A percentile compares a stretch with the other conserved stretches of the same genome.
These are phyloP conservation scores for Canna indica DNA, from an alignment of 176 grass and related monocot species.

Conservation along the genomic window DNA sequence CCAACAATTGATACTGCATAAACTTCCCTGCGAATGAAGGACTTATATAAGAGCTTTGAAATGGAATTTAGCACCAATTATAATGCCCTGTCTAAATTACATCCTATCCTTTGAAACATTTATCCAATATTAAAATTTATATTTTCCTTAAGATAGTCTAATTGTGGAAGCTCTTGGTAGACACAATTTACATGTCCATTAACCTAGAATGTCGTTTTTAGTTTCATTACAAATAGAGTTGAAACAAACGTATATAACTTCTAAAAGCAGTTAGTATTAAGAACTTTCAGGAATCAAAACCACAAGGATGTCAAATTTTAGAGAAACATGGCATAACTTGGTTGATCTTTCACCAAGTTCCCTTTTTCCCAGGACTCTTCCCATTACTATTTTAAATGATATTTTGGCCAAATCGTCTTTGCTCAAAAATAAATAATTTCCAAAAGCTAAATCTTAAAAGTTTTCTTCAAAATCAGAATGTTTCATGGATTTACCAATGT, in stretches of 20 bases:
- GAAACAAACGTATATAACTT: background rate
- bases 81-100: background rate
- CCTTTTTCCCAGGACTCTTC: no score
- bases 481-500: background rate
- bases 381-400: no score
- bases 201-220: background rate
- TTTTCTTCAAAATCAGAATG: background rate
- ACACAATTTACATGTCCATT: background rate
- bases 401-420: no score
- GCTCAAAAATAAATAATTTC: no score
- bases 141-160: background rate
- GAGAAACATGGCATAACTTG: background rate
- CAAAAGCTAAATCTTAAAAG: no score
- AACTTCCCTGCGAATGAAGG: constrained; percentile 73
- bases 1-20: constrained; percentile 97
- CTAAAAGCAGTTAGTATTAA: background rate
- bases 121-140: background rate
- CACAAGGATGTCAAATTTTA: background rate
- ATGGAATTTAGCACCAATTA: background rate
- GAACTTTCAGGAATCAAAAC: background rate
- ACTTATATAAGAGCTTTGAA: background rate
- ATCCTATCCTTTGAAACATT: background rate
- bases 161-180: background rate
- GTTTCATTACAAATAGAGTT: background rate
- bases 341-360: background rate